Percentiles rank a stretch among this genome's conserved stretches.
These are phyloP conservation scores for Begonia peltatifolia DNA, from an alignment of 306 rosid genomes.

Conservation along the genomic window DNA sequence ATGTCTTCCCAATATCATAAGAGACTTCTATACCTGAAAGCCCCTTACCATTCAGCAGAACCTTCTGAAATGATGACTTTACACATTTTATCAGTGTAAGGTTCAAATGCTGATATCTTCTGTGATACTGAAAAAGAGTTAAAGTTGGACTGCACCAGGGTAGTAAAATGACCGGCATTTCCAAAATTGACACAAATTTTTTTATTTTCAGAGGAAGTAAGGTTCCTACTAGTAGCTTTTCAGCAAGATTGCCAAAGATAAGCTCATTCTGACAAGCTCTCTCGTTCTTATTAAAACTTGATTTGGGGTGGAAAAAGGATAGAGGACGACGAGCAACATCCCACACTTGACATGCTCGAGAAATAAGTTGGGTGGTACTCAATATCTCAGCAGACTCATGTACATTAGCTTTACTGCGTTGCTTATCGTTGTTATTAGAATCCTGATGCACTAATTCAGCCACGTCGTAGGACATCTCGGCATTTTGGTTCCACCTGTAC, in stretches of 20 bases:
- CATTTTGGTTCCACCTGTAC: constrained; percentile 25
- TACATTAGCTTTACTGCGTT: constrained; percentile 16
- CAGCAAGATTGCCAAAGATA: constrained; percentile 19
- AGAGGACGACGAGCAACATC: constrained; percentile 57
- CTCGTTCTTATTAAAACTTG: constrained; percentile 16
- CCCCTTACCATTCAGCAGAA: constrained; percentile 17
- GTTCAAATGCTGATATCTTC: constrained; percentile 25
- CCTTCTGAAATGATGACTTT: constrained; percentile 35
- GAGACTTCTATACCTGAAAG: constrained; percentile 27
- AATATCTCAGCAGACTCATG: constrained; percentile 32
- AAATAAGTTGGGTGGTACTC: constrained; percentile 43
- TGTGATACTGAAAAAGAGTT: constrained; percentile 28
- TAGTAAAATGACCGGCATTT: constrained; percentile 14
- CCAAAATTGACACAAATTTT: constrained; percentile 16
- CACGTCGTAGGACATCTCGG: constrained; percentile 20
- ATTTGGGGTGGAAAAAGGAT: constrained; percentile 24
- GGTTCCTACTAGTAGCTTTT: constrained; percentile 19
- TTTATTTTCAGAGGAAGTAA: constrained; percentile 18
- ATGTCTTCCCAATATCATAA: constrained; percentile 21
- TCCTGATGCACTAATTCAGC: constrained; percentile 27
- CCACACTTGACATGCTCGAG: constrained; percentile 56
- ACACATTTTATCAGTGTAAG: constrained; percentile 18
- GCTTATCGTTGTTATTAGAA: constrained; percentile 20
- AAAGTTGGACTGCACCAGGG: constrained; percentile 18
- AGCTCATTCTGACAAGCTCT: constrained; percentile 19